These are phyloP conservation scores for Verticillium isaacii DNA, from an alignment of 2,329 filamentous ascomycete genomes.

Conservation along the genomic window DNA sequence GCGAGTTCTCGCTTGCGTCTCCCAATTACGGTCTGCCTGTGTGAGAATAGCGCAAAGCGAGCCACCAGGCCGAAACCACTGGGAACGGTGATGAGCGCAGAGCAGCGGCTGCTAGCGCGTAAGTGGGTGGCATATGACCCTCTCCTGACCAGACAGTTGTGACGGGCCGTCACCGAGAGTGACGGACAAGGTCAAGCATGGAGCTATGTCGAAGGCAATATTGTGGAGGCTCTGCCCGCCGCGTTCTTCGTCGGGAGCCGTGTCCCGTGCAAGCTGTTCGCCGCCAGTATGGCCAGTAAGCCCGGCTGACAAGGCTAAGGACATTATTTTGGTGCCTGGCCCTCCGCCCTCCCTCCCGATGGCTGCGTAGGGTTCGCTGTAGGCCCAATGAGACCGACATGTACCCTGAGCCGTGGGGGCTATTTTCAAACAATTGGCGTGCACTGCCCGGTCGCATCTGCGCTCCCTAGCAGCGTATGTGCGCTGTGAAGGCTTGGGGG, in stretches of 20 bases:
- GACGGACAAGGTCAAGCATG: slow-evolving; percentile 1
- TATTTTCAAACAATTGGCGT: not conserved
- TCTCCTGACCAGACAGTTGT: not conserved
- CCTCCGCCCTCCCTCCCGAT: not conserved
- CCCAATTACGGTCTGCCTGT: not conserved
- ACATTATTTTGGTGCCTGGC: not conserved
- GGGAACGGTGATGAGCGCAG: not conserved
- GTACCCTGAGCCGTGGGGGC: not conserved
- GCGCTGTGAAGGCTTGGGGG: not conserved
- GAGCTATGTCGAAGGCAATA: not conserved
- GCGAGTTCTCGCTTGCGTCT: not conserved
- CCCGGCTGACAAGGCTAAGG: not conserved
- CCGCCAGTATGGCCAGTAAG: not conserved
- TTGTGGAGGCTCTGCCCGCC: not conserved
- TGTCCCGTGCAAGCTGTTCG: not conserved
- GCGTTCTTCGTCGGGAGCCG: not conserved
- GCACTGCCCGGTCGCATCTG: not conserved
- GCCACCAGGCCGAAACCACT: not conserved
- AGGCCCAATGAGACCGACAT: not conserved
- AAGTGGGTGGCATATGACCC: not conserved
- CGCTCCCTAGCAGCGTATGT: not conserved
- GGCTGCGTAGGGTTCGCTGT: not conserved
- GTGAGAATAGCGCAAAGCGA: not conserved
- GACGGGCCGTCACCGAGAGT: not conserved
- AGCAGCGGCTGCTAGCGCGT: not conserved